A percentile compares a stretch with the other conserved stretches of the same genome.
These are phyloP conservation scores for Coemansia sp. DNA, from an alignment of 192 early-diverging fungal genomes.

Conservation along the genomic window DNA sequence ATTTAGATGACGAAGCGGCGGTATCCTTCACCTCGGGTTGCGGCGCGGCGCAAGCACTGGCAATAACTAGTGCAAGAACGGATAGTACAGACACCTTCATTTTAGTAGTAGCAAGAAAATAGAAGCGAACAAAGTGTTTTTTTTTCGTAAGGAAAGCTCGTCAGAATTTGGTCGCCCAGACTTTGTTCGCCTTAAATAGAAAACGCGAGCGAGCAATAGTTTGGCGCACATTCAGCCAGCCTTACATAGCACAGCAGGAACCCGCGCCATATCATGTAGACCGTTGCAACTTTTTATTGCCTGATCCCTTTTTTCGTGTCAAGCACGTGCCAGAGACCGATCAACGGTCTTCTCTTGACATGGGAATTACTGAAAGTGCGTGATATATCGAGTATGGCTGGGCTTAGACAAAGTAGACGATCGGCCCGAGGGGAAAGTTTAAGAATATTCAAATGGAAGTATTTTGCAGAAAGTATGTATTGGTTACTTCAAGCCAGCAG, in stretches of 20 bases:
- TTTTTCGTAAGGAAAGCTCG: too few species aligned
- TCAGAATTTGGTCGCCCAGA: neutral
- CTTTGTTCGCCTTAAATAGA: neutral
- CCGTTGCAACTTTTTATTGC: neutral
- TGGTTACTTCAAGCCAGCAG: too few species aligned
- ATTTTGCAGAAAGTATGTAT: too few species aligned
- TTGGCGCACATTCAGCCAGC: neutral
- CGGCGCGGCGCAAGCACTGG: constrained; percentile 2
- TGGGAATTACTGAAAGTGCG: too few species aligned
- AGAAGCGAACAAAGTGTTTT: too few species aligned
- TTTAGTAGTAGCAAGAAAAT: neutral
- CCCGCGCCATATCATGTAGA: neutral
- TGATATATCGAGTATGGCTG: too few species aligned
- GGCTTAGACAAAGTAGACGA: too few species aligned
- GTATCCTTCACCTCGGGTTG: neutral
- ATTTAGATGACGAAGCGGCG: neutral
- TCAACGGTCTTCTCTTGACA: too few species aligned
- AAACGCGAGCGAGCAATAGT: neutral
- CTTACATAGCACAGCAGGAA: neutral
- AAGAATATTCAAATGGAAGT: too few species aligned
- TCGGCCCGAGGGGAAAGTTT: too few species aligned
- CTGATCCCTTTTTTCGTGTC: neutral
- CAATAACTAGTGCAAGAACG: neutral
- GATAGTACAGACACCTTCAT: constrained; percentile 10
- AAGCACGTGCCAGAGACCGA: too few species aligned